Base-by-base conservation (phyloP, 2,329 filamentous ascomycete genomes). In the Akanthomyces uredinophilus region DNA sequence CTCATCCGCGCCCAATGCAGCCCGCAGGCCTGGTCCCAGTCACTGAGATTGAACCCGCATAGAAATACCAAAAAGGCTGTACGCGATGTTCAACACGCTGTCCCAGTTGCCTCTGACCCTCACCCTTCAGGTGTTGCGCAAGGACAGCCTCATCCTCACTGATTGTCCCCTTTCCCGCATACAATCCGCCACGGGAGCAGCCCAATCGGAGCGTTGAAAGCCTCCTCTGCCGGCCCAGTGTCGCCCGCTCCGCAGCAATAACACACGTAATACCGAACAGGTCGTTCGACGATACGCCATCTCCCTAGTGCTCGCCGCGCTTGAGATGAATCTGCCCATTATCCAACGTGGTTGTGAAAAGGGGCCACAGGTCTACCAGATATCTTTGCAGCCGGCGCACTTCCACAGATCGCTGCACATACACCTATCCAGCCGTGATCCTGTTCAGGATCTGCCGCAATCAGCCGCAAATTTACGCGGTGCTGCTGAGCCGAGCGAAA, bases 291-390 rank as follows among this genome's bases (percentile, higher is more conserved):
- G 57, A 22, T 8, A 57, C 51, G 27, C 52, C 64, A 39, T 46
- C 14, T 13, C 60, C 60, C 10, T 57, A 46, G 51, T 57, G n/a
- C 14, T 81, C 77, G 18, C 70, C 70, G 64, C 80, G 77, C 64
- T 79, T 81, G 10, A 83, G 67, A 61, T 76, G 81, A 67, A 75
- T 82, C 27, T 69, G 64, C 35, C 71, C 68, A 24, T 71, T 65
- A 52, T 64, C 65, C 18, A 27, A 59, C 13, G 64, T 53, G 46
- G 69, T 64, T 29, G 67, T 50, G 7, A 73, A 64, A 11, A 24
- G 55, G n/a, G 70, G 70, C n/a, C 72, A 62, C 8, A 72, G 64
- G 50, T 80, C 74, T n/a, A 77, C 56, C 44, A 79, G 75, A 67
- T 72, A 79, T 43, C 72, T 71, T 65, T 79, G 74, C 61, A 78